These are phyloP conservation scores for Macadamia integrifolia DNA, from an alignment of 164 flowering plant species.

Conservation along the genomic window DNA sequence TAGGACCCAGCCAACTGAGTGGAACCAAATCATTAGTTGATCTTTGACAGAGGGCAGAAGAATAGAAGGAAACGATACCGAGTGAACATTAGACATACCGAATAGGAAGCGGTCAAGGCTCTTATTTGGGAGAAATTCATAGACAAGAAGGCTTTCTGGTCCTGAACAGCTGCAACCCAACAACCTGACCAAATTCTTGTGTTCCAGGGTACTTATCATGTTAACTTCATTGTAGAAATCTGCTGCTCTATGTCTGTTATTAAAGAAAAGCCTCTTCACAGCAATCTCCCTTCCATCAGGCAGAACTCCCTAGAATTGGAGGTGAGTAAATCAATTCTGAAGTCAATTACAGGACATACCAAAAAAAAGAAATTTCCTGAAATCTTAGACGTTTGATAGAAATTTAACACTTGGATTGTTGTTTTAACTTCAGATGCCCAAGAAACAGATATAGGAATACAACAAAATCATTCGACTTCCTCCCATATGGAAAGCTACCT, in stretches of 20 bases:
- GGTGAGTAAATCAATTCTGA: conserved; percentile 1
- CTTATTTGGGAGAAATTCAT: conserved; percentile 51
- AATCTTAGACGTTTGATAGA: neutral
- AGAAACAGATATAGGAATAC: too few relatives aligned
- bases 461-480: conserved; percentile 14
- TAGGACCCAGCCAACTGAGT: too few relatives aligned
- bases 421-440: too few relatives aligned
- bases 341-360: conserved; percentile 22
- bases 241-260: conserved; percentile 21
- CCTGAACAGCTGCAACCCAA: conserved; percentile 53
- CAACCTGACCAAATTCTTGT: conserved; percentile 57
- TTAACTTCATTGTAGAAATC: conserved; percentile 53
- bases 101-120: conserved; percentile 54
- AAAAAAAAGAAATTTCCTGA: conserved; percentile 53
- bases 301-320: conserved; percentile 40
- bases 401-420: too few relatives aligned
- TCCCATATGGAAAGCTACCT: conserved; percentile 24
- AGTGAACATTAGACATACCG: conserved; percentile 27
- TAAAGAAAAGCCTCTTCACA: conserved; percentile 44
- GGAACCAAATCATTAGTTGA: too few relatives aligned
- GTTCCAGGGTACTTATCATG: conserved; percentile 47
- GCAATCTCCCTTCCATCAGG: conserved; percentile 68
- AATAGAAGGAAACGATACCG: neutral
- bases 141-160: conserved; percentile 43
- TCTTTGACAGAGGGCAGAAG: too few relatives aligned